phyloP scores from a whole-genome alignment of 768 basidiomycete species.

The Tephrocybe sp. region DNA sequence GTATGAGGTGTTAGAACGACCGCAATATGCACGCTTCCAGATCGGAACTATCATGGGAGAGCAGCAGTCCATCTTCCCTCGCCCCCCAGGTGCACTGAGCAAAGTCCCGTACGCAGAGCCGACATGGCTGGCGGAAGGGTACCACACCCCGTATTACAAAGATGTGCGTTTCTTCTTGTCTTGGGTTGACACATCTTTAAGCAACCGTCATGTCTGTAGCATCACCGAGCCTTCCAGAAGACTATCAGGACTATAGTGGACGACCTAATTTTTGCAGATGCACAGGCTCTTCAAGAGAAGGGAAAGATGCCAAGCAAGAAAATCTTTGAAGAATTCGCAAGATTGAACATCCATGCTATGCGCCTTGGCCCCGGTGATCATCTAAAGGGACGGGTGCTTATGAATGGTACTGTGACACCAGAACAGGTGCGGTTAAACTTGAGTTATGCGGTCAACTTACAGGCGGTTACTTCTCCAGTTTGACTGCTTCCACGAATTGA shows the following conservation, averaged over 20 bases:
- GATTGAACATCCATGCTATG: conserved; percentile 18
- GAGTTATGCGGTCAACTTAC: not conserved
- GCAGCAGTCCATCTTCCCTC: conserved; percentile 45
- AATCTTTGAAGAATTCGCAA: conserved; percentile 14
- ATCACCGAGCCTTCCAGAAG: conserved; percentile 20
- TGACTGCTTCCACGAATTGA: conserved; percentile 56
- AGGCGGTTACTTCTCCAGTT: conserved; percentile 45
- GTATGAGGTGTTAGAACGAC: conserved; percentile 64
- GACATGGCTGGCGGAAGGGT: conserved; percentile 65
- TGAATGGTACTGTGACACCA: conserved; percentile 17
- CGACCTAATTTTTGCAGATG: conserved; percentile 17
- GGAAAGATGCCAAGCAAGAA: conserved; percentile 17
- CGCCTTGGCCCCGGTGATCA: conserved; percentile 18
- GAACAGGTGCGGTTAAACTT: conserved; percentile 8
- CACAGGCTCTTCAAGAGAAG: conserved; percentile 17
- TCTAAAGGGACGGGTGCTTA: conserved; percentile 14
- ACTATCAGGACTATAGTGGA: conserved; percentile 17
- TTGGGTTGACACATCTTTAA: not conserved
- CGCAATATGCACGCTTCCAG: conserved; percentile 61
- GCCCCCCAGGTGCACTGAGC: conserved; percentile 51
- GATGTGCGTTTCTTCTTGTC: conserved; percentile 12
- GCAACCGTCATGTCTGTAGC: conserved; percentile 4
- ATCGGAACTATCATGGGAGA: conserved; percentile 64
- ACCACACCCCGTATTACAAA: conserved; percentile 34
- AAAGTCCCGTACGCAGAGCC: conserved; percentile 80